A percentile compares a stretch with the other conserved stretches of the same genome.
phyloP scores from a whole-genome alignment of 108 stramenopile genomes.

The Mediolabrus comicus region DNA sequence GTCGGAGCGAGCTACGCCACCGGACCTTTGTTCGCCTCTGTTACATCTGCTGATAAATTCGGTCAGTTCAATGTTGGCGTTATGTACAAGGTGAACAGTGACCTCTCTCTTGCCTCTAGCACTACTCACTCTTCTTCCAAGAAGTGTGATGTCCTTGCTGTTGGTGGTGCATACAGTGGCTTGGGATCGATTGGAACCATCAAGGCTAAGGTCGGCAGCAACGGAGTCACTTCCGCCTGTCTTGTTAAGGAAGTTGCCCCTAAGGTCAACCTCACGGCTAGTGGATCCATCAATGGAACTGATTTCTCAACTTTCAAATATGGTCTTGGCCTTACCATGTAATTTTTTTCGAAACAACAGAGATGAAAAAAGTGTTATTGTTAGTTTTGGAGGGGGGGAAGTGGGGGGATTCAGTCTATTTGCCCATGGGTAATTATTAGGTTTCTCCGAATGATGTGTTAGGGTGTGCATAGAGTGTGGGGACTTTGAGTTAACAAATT shows the following conservation, averaged over 20 bases:
- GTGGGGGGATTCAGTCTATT: conserved; percentile 5
- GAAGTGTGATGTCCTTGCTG: conserved; percentile 56
- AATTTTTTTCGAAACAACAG: conserved; percentile 36
- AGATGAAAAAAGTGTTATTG: neutral
- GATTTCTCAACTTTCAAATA: conserved; percentile 86
- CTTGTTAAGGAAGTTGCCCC: conserved; percentile 84
- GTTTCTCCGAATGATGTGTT: neutral
- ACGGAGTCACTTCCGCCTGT: conserved; percentile 71
- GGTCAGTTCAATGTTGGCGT: conserved; percentile 74
- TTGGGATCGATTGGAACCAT: conserved; percentile 64
- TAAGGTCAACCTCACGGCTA: conserved; percentile 85
- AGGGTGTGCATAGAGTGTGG: neutral
- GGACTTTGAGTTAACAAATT: conserved; percentile 22
- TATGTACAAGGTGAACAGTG: conserved; percentile 82
- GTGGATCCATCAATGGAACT: conserved; percentile 71
- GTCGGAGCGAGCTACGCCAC: conserved; percentile 77
- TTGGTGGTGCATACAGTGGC: conserved; percentile 80
- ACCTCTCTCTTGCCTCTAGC: conserved; percentile 75
- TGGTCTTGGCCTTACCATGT: conserved; percentile 83
- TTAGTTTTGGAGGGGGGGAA: neutral
- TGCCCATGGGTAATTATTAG: neutral
- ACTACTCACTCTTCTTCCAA: conserved; percentile 82
- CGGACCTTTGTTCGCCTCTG: conserved; percentile 77
- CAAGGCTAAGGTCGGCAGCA: conserved; percentile 87
- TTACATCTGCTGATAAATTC: conserved; percentile 80